A percentile compares a stretch with the other conserved stretches of the same genome.
Evolutionary conservation across 1,139 yeast genomes (phyloP).

Genomic region (Magnusiomyces ingens): DNA sequence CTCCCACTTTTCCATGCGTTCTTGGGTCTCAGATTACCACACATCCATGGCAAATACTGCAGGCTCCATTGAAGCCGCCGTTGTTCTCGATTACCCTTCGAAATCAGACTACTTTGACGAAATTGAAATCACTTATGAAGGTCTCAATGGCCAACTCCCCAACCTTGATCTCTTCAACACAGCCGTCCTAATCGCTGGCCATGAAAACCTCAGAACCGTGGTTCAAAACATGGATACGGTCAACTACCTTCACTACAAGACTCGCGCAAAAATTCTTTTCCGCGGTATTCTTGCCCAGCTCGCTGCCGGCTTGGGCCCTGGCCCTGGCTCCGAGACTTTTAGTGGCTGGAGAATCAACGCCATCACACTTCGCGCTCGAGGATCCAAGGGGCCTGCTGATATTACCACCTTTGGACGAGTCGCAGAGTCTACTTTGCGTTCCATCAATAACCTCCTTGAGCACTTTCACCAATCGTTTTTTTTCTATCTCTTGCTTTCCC

Average conservation of each 20-base stretch:
- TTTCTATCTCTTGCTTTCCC: conserved; percentile 77
- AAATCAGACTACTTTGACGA: conserved; percentile 60
- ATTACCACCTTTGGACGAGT: conserved; percentile 89
- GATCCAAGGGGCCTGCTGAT: conserved; percentile 55
- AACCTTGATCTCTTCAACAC: conserved; percentile 84
- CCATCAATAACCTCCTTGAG: conserved; percentile 86
- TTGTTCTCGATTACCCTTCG: conserved; percentile 70
- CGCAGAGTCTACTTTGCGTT: conserved; percentile 78
- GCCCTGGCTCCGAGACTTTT: conserved; percentile 78
- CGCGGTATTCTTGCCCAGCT: conserved; percentile 64
- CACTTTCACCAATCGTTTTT: conserved; percentile 97
- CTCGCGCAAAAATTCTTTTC: conserved; percentile 54
- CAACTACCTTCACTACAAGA: conserved; percentile 18
- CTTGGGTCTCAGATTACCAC: conserved; percentile 95
- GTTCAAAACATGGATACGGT: conserved; percentile 47
- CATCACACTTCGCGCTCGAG: conserved; percentile 65
- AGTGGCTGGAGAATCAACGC: conserved; percentile 97
- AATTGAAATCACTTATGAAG: conserved; percentile 74
- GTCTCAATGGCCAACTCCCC: conserved; percentile 92
- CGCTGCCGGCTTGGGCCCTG: conserved; percentile 56
- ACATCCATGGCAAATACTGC: conserved; percentile 79
- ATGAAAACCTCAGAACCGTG: conserved; percentile 65
- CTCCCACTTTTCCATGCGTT: conserved; percentile 59
- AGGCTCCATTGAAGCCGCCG: conserved; percentile 92
- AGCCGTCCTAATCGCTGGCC: conserved; percentile 61